Evolutionary conservation across 2,329 filamentous ascomycete species (phyloP), one percentile per base, ranked within the genome.

Genomic region (Diplodia sapinea): DNA sequence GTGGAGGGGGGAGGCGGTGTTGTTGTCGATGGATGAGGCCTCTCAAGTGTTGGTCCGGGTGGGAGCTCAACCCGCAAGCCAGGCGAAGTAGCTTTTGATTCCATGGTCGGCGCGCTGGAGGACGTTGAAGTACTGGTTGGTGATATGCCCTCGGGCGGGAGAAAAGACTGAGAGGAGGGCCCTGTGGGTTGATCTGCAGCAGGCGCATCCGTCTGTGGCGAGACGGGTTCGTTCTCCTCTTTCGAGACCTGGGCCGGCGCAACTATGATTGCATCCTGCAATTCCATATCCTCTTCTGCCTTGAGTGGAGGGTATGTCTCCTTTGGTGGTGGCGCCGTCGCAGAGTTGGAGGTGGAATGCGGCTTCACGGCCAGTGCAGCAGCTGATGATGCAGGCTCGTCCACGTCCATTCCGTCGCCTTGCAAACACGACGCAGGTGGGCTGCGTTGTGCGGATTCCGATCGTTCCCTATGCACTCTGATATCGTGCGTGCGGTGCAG

Each of bases 251-350:
- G 33, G 40, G 36, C 47, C 9, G 33, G 13, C 13, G 47, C n/a
- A 33, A 29, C 55, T 17, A 50, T 59, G n/a, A 68, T 68, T 9
- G 75, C 74, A 69, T 84, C 82, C 69, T 79, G 80, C 83, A 84
- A 85, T 64, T 82, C 82, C 17, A 82, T 74, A 72, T 84, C 82
- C 13, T 74, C 72, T 11, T 74, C 69, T 17, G 68, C 57, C 38
- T 68, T 64, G 29, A 61, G 70, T 17, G 29, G 69, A 57, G 68
- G 65, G 17, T 47, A 51, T 57, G 26, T 26, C 50, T 55, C 70
- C 67, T 69, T 70, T 59, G 20, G 54, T 38, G 51, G 31, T 38
- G 51, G 31, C 23, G 50, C 23, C 8, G 71, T 62, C 33, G 69
- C 65, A 2, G 72, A 68, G 2, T 72, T 65, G 52, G 76, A 71